Percentiles rank a stretch among this genome's conserved stretches.
phyloP scores from a whole-genome alignment of 768 basidiomycete genomes.

The Candolleomyces aberdarensis region DNA sequence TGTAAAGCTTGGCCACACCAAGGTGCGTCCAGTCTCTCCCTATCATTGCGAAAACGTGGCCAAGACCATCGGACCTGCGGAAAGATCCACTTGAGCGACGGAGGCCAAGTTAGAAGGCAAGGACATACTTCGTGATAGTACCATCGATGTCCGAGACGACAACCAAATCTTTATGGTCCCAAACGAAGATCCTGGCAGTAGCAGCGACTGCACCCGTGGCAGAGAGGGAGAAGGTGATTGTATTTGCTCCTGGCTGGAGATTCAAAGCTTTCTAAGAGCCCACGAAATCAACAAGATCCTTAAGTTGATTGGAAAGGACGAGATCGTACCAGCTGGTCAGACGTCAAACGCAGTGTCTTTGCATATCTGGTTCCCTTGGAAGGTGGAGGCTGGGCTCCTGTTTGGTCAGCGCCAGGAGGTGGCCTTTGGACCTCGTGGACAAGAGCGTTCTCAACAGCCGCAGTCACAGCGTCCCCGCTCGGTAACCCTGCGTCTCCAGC shows the following conservation, averaged over 20 bases:
- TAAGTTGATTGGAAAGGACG: neutral
- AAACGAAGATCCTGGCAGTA: conserved; percentile 90
- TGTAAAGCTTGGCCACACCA: conserved; percentile 96
- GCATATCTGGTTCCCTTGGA: conserved; percentile 57
- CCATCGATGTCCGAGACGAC: conserved; percentile 98
- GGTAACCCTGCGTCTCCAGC: neutral
- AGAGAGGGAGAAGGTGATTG: conserved; percentile 90
- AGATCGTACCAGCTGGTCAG: conserved; percentile 81
- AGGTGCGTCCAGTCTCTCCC: conserved; percentile 98
- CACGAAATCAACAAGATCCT: neutral
- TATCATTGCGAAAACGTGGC: conserved; percentile 96
- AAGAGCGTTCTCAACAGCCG: neutral
- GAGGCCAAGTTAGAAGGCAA: neutral
- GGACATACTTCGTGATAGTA: conserved; percentile 90
- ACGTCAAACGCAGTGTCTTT: conserved; percentile 90
- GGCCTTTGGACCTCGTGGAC: conserved; percentile 10
- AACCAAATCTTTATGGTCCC: conserved; percentile 88
- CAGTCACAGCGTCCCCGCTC: neutral
- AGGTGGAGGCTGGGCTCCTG: neutral
- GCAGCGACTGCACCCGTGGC: conserved; percentile 80
- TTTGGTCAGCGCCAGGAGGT: conserved; percentile 12
- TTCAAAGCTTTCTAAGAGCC: conserved; percentile 73
- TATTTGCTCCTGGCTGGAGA: conserved; percentile 83
- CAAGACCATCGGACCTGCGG: conserved; percentile 89
- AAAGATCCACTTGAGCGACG: neutral